A percentile compares a stretch with the other conserved stretches of the same genome.
Evolutionary conservation across 139 green algal genomes (phyloP).

Genomic region (Chlamydomonas eustigma): DNA sequence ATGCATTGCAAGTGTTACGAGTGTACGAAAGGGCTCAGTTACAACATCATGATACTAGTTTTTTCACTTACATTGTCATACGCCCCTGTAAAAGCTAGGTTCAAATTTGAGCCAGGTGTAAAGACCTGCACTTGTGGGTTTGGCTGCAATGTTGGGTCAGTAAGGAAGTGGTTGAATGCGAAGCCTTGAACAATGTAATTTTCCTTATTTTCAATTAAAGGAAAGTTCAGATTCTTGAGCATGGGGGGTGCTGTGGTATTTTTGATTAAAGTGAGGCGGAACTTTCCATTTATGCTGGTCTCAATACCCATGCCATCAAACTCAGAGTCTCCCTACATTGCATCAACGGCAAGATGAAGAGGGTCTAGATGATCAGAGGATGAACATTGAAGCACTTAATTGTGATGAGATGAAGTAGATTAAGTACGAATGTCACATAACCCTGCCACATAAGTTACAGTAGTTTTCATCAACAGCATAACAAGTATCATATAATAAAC

Average conservation of each 20-base stretch:
- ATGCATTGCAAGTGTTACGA: too few species aligned
- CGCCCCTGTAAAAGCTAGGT: conserved; percentile 24
- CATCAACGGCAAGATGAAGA: too few species aligned
- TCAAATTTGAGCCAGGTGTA: conserved; percentile 22
- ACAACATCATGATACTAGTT: too few species aligned
- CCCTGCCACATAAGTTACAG: neutral
- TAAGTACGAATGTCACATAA: neutral
- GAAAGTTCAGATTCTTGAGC: conserved; percentile 41
- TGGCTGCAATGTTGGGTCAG: conserved; percentile 29
- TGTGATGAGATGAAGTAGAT: too few species aligned
- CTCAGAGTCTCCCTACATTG: conserved; percentile 53
- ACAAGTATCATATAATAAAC: neutral
- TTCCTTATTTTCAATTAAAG: conserved; percentile 50
- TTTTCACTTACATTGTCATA: conserved; percentile 5
- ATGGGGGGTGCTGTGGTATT: neutral
- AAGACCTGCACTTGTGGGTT: conserved; percentile 22
- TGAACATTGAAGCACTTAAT: too few species aligned
- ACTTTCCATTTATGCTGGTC: conserved; percentile 57
- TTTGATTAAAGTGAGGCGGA: conserved; percentile 67
- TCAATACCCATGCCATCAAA: conserved; percentile 64
- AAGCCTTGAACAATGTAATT: conserved; percentile 64
- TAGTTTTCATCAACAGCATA: neutral
- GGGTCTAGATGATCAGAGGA: too few species aligned
- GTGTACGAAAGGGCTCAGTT: too few species aligned
- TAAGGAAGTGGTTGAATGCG: conserved; percentile 58